Base-by-base conservation (phyloP, 225 moss, liverwort and hornwort genomes). In the Marchantia paleacea region DNA sequence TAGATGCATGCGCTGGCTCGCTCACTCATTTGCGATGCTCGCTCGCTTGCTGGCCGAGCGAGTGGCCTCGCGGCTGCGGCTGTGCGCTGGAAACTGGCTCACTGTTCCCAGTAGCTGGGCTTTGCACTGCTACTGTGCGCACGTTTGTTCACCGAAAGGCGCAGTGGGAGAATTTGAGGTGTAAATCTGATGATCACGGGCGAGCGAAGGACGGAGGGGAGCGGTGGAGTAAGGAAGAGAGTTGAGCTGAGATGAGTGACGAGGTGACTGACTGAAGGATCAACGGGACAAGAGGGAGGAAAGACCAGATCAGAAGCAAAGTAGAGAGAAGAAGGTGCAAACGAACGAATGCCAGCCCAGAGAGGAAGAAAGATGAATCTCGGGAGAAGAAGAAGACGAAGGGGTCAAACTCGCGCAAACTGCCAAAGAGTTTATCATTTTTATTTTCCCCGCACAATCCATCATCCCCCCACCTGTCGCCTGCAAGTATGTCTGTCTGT, bases 41-140 rank as follows among this genome's bases (percentile, higher is more conserved):
- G 39, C 18, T 18, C 39, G 22, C 72, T 26, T 47, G 48, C 1
- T 13, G 52, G 52, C 18, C 26, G 52, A 24, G 52, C 65, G 10
- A 26, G 51, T 52, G 25, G 3, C 13, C 14, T 9, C 74, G 15
- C 73, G 25, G 8, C 12, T 25, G 6, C 73, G 14, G 14, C 10
- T 0, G 58, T 76, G 58, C 75, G 58, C 75, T 76, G 75, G 58
- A 39, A 39, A 47, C 9, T 3, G 19, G 20, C 3, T 8, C 15
- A 76, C 75, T 60, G 60, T 76, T 60, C 75, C 75, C 75, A 76
- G 28, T 28, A n/a, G 53, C 28, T 31, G 39, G 29, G 55, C n/a
- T 3, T 9, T 64, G 64, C 24, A 64, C 64, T 64, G 18, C 24
- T 13, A 68, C 68, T 31, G 29, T 31, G 9, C 29, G 26, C 39